Evolutionary conservation across 768 basidiomycete species (phyloP).

Genomic region (Lyophyllum shimeji): DNA sequence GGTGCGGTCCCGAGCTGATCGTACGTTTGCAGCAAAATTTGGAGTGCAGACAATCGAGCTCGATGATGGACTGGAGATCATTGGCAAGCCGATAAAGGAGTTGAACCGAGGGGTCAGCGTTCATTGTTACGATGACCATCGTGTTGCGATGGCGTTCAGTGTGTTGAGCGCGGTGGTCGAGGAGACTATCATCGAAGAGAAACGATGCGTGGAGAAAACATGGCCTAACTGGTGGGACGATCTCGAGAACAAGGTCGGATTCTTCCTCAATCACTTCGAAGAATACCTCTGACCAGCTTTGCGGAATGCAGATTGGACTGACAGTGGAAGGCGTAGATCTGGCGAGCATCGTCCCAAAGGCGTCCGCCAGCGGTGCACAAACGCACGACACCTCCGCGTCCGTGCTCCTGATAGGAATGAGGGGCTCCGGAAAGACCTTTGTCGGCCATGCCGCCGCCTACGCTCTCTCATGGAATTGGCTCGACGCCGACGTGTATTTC

Average conservation of each 20-base stretch:
- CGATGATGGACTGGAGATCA: constrained; percentile 89
- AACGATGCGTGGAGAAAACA: constrained; percentile 98
- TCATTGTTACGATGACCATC: constrained; percentile 97
- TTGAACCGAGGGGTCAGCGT: constrained; percentile 75
- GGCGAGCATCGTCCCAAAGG: constrained; percentile 34
- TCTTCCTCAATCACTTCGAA: not conserved
- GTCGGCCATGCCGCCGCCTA: constrained; percentile 78
- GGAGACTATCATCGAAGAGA: constrained; percentile 88
- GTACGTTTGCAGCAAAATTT: constrained; percentile 71
- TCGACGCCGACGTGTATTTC: constrained; percentile 88
- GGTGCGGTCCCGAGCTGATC: constrained; percentile 1
- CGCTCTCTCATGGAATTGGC: constrained; percentile 63
- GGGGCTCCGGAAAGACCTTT: constrained; percentile 93
- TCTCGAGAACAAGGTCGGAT: constrained; percentile 82
- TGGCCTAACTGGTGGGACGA: constrained; percentile 99
- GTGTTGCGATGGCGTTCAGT: constrained; percentile 98
- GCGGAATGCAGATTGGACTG: constrained; percentile 72
- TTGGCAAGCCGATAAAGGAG: constrained; percentile 66
- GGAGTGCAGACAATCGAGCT: constrained; percentile 91
- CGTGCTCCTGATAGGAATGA: constrained; percentile 60
- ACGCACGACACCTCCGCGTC: constrained; percentile 14
- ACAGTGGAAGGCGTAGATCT: constrained; percentile 85
- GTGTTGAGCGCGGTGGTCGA: constrained; percentile 76
- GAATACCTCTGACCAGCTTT: not conserved
- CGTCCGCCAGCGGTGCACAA: constrained; percentile 41